Conservation (phyloP, 257 asterid species). For the Penstemon eatonii region DNA sequence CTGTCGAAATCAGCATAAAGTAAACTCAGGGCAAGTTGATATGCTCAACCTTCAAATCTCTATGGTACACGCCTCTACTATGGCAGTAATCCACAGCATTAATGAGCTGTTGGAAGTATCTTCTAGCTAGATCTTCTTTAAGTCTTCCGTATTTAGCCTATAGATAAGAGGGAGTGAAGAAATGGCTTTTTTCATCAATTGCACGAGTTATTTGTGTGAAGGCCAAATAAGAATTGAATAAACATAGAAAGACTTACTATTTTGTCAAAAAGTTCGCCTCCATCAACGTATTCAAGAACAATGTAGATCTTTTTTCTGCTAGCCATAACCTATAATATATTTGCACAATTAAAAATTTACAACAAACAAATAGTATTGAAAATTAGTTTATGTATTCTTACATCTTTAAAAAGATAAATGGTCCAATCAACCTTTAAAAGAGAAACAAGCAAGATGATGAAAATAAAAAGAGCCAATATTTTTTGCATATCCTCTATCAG, state of each 20-base stretch:
- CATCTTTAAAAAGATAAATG: too few relatives aligned
- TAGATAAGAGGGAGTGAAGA: constrained; percentile 8
- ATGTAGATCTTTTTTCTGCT: constrained; percentile 82
- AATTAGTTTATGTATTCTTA: neutral
- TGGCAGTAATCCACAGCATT: constrained; percentile 92
- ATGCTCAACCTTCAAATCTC: constrained; percentile 70
- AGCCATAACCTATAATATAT: constrained; percentile 61
- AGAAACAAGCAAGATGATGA: constrained; percentile 1
- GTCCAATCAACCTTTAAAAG: neutral
- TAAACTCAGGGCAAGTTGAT: neutral
- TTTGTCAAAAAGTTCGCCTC: constrained; percentile 87
- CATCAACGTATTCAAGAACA: constrained; percentile 74
- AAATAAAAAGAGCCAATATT: neutral
- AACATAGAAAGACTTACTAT: constrained; percentile 45
- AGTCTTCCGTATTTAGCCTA: constrained; percentile 76
- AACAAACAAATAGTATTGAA: too few relatives aligned
- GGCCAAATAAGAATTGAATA: neutral
- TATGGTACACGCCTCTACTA: constrained; percentile 79
- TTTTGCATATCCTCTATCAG: neutral
- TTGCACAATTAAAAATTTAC: neutral
- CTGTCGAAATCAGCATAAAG: constrained; percentile 6
- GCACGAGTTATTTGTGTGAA: neutral
- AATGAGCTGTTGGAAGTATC: constrained; percentile 78
- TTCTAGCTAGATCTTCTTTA: constrained; percentile 65
- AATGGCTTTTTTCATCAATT: constrained; percentile 1